These are phyloP conservation scores for Tolypocladium tundrense DNA, from an alignment of 2,329 filamentous ascomycete species.

Conservation along the genomic window DNA sequence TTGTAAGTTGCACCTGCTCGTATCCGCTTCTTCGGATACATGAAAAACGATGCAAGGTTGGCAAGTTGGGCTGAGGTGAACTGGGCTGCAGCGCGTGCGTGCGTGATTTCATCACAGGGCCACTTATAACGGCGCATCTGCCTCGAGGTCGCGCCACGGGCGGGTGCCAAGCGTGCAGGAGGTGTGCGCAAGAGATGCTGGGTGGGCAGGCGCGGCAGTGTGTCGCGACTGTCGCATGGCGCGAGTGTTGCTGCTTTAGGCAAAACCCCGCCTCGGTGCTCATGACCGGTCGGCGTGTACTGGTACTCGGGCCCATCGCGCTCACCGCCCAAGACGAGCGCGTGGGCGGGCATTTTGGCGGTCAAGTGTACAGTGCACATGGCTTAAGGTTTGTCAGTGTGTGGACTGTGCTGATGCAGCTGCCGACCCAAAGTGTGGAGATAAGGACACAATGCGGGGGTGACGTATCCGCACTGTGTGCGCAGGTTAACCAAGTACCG, in stretches of 20 bases:
- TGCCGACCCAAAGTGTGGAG: too few relatives aligned
- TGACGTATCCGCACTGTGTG: not conserved
- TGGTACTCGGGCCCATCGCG: constrained; percentile 1
- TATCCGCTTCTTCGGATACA: not conserved
- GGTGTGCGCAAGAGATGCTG: not conserved
- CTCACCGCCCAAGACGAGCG: constrained; percentile 1
- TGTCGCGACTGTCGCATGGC: not conserved
- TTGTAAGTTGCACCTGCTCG: not conserved
- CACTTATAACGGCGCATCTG: not conserved
- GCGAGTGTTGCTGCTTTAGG: not conserved
- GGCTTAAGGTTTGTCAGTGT: too few relatives aligned
- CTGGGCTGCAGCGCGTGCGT: not conserved
- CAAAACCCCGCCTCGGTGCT: constrained; percentile 2
- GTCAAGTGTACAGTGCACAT: not conserved
- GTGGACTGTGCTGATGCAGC: not conserved
- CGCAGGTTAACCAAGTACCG: not conserved
- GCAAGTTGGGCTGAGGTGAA: not conserved
- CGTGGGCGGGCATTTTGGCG: not conserved
- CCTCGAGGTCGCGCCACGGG: not conserved
- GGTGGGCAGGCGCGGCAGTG: not conserved
- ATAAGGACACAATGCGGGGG: too few relatives aligned
- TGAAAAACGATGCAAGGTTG: not conserved
- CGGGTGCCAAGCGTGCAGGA: not conserved
- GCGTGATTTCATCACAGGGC: not conserved
- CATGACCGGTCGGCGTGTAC: constrained; percentile 5